phyloP scores from a whole-genome alignment of 495 filamentous ascomycete genomes.

The Penicillium crystallinum region DNA sequence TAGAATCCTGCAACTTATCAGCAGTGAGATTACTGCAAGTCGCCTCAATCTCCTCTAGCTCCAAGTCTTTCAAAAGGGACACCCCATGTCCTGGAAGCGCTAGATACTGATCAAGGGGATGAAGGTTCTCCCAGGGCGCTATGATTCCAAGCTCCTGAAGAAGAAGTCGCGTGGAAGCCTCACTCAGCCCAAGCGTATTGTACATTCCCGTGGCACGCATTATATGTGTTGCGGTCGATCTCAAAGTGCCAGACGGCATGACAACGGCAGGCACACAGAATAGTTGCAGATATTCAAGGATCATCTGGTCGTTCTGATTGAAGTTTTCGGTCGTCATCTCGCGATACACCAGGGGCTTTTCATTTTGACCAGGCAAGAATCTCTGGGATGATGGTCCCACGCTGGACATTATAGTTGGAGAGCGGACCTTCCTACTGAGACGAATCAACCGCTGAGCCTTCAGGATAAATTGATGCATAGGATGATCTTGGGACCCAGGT shows the following conservation, averaged over 20 bases:
- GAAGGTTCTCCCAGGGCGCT: constrained; percentile 71
- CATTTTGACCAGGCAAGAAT: constrained; percentile 31
- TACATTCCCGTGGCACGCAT: constrained; percentile 71
- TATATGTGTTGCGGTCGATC: constrained; percentile 63
- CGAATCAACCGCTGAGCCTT: constrained; percentile 63
- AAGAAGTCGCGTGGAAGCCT: constrained; percentile 58
- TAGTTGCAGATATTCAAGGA: constrained; percentile 67
- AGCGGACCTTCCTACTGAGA: constrained; percentile 57
- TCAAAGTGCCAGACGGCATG: constrained; percentile 49
- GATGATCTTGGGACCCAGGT: constrained; percentile 24
- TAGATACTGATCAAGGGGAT: constrained; percentile 57
- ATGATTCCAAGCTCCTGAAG: constrained; percentile 84
- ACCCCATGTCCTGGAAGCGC: constrained; percentile 53
- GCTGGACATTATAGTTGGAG: constrained; percentile 52
- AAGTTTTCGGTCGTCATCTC: constrained; percentile 34
- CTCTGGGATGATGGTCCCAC: constrained; percentile 44
- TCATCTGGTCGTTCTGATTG: constrained; percentile 42
- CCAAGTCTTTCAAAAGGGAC: constrained; percentile 29
- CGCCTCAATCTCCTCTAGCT: constrained; percentile 26
- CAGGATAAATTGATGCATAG: constrained; percentile 53
- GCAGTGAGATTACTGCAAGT: constrained; percentile 23
- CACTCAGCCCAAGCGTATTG: constrained; percentile 48
- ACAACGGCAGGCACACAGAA: constrained; percentile 44
- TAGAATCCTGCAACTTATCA: constrained; percentile 34
- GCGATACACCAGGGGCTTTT: constrained; percentile 37